These are phyloP conservation scores for Amauroascus niger DNA, from an alignment of 2,329 filamentous ascomycete species.

Conservation along the genomic window DNA sequence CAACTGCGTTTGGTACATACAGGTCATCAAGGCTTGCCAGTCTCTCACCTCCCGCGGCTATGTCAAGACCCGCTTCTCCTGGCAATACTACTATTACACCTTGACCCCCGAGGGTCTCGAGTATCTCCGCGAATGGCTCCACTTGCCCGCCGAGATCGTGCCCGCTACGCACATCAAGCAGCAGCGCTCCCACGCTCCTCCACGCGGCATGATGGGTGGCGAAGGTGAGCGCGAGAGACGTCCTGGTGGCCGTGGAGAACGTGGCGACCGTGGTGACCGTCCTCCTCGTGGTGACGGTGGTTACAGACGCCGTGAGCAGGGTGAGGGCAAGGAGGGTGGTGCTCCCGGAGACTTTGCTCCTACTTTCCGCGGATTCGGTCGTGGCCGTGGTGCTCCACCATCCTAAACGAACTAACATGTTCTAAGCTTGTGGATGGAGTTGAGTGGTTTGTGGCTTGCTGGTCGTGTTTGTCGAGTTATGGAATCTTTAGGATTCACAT, in stretches of 20 bases:
- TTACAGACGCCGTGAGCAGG: constrained; percentile 83
- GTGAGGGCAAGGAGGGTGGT: constrained; percentile 81
- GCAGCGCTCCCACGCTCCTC: constrained; percentile 95
- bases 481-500: neutral
- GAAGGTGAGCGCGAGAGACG: constrained; percentile 67
- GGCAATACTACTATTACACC: constrained; percentile 99
- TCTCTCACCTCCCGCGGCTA: constrained; percentile 96
- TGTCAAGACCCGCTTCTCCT: constrained; percentile 99
- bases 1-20: constrained; percentile 13
- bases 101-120: constrained; percentile 98
- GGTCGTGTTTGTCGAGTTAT: neutral
- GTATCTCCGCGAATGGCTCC: constrained; percentile 99
- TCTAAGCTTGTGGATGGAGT: neutral
- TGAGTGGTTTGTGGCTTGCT: neutral
- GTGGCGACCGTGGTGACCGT: constrained; percentile 51
- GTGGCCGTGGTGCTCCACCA: constrained; percentile 66
- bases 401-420: constrained; percentile 17
- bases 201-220: constrained; percentile 92
- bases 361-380: constrained; percentile 83
- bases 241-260: constrained; percentile 69
- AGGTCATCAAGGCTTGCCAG: constrained; percentile 96
- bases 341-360: constrained; percentile 86
- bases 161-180: constrained; percentile 99
- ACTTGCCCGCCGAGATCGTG: constrained; percentile 98
- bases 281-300: constrained; percentile 65